Base-by-base conservation (phyloP, 2,329 filamentous ascomycete species). In the Fusarium beomiforme region DNA sequence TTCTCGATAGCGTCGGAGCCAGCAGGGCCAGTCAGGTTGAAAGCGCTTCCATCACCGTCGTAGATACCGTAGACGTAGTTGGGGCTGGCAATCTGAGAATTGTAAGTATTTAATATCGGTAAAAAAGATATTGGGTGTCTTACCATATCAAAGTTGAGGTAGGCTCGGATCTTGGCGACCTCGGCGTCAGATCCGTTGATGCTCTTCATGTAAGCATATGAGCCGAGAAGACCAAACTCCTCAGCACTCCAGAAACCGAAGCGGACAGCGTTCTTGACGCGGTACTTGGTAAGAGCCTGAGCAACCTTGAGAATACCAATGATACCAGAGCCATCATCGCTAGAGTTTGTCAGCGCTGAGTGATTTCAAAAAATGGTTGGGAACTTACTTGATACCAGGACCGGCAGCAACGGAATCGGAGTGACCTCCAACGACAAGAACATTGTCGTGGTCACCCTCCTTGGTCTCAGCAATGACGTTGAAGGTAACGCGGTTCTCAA, bases 1-100 rank as follows among this genome's bases (percentile, higher is more conserved):
- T 83, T 79, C 76, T 89, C 87, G 31, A 90, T 84, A 66, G 90
- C 84, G 19, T 87, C 89, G 12, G 89, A 91, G 1, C 90, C 90
- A 59, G 80, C 83, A 71, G 90, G 83, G 44, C 77, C 81, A 23
- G 74, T 77, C 24, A 83, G 89, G 77, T 90, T 88, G 65, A 90
- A 89, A 16, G 86, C 85, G 75, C 89, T 89, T 67, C 88, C 83
- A 69, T 84, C 91, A 64, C 90, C 87, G 29, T 86, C 85, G 81
- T 89, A 93, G 69, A 90, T 86, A 67, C 83, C 83, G 64, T 84
- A 83, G 37, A 85, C 78, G 68, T 83, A 86, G 80, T 87, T 87
- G 29, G 84, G 85, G 70, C 80, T 83, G 49, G 83, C 83, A 68
- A 85, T 83, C 78, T 80, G 13, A 13, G 4, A 21, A 0, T 13